Conservation (phyloP, 805 yeast species). For the Starmerella apis region DNA sequence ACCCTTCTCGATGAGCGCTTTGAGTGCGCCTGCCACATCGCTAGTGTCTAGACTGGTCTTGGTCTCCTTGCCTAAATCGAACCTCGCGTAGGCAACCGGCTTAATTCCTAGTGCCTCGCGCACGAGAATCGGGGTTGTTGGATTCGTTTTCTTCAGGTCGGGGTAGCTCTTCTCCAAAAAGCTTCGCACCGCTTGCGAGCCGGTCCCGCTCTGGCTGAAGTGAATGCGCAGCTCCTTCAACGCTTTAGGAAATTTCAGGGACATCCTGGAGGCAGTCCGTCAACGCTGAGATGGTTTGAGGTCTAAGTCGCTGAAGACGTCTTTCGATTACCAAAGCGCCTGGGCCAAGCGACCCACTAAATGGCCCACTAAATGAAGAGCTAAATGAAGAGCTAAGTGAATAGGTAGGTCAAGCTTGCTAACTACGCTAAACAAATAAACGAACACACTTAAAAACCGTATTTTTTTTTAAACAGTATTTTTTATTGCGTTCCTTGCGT, state of each 20-base stretch:
- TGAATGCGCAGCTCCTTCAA: slow-evolving; percentile 75
- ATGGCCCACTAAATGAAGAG: not conserved
- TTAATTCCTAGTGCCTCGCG: slow-evolving; percentile 67
- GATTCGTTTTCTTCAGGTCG: slow-evolving; percentile 50
- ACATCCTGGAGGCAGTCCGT: slow-evolving; percentile 13
- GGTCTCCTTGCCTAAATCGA: slow-evolving; percentile 41
- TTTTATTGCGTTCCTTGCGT: no score
- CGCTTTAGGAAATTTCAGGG: slow-evolving; percentile 37
- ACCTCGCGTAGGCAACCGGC: slow-evolving; percentile 67
- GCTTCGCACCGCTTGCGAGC: slow-evolving; percentile 53
- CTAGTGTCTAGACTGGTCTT: slow-evolving; percentile 39
- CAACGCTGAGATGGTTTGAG: not conserved
- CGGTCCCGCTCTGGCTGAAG: slow-evolving; percentile 66
- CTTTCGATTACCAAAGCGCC: not conserved
- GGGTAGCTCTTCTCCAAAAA: slow-evolving; percentile 57
- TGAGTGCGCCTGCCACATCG: slow-evolving; percentile 36
- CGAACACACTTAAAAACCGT: no score
- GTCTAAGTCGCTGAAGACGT: not conserved
- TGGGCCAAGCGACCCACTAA: not conserved
- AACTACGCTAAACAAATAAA: no score
- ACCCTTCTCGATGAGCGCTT: slow-evolving; percentile 33
- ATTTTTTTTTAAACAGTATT: no score
- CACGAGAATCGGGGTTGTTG: slow-evolving; percentile 60
- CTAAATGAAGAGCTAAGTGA: not conserved
- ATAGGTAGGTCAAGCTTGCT: no score